Base-by-base conservation (phyloP, 2,329 filamentous ascomycete species). In the Myotisia sp. region DNA sequence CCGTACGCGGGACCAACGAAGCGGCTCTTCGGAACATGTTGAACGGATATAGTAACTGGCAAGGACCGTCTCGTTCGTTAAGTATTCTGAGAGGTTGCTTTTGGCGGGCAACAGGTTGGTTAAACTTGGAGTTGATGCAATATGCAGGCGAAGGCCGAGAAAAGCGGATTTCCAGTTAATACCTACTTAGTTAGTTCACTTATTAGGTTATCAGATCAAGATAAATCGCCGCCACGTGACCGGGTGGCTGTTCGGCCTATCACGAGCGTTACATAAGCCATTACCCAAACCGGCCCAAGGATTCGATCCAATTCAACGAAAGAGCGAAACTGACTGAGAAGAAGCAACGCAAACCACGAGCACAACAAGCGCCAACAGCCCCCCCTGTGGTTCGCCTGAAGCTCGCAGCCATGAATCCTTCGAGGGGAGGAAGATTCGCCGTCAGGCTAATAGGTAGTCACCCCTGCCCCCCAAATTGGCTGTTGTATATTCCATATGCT, bases 11-110 rank as follows among this genome's bases (percentile, higher is more conserved):
- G 31, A 62, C 64, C 47, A 62, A 59, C 43, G 67, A 59, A 50
- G 68, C 54, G 43, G 68, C 60, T 60, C 71, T 65, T 49, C 63
- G 67, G 55, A 74, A 71, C 70, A 74, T 75, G 41, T 63, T 46
- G 26, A 26, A n/a, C n/a, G n/a, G n/a, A n/a, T n/a, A n/a, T n/a
- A n/a, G n/a, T n/a, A n/a, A n/a, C n/a, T n/a, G n/a, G n/a, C n/a
- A n/a, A n/a, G n/a, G n/a, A n/a, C n/a, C n/a, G n/a, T n/a, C n/a
- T n/a, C n/a, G n/a, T n/a, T n/a, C n/a, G n/a, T n/a, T n/a, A n/a
- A n/a, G n/a, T n/a, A n/a, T n/a, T n/a, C n/a, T n/a, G n/a, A n/a
- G n/a, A n/a, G n/a, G n/a, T n/a, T n/a, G n/a, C n/a, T n/a, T n/a
- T n/a, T n/a, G n/a, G n/a, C n/a, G n/a, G n/a, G n/a, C n/a, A n/a